phyloP scores from a whole-genome alignment of 202 grass and related monocot genomes.

The Sporobolus alterniflorus region DNA sequence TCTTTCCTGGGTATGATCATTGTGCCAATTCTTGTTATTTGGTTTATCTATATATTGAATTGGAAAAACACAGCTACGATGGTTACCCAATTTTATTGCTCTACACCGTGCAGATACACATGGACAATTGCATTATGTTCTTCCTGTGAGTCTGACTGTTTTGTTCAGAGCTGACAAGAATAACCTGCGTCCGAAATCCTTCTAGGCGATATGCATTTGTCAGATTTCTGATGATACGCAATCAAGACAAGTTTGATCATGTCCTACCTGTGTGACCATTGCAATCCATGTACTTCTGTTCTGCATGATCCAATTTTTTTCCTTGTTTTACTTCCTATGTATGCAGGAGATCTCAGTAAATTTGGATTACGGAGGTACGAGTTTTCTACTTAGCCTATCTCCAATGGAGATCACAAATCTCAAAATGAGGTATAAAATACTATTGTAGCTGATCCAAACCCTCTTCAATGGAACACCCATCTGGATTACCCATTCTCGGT shows the following conservation, averaged over 20 bases:
- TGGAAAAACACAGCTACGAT: conserved; percentile 17
- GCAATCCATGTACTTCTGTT: neutral
- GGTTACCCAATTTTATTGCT: neutral
- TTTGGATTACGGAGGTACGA: neutral
- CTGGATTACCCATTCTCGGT: too few relatives aligned
- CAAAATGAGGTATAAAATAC: too few relatives aligned
- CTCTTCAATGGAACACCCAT: too few relatives aligned
- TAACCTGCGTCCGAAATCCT: conserved; percentile 80
- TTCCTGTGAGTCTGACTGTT: conserved; percentile 71
- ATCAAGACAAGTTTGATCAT: conserved; percentile 21
- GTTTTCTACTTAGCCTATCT: neutral
- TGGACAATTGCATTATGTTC: conserved; percentile 72
- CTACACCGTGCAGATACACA: conserved; percentile 60
- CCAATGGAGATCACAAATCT: too few relatives aligned
- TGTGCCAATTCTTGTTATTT: neutral
- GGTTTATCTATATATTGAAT: neutral
- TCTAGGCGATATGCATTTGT: conserved; percentile 82
- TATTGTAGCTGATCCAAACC: too few relatives aligned
- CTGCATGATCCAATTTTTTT: neutral
- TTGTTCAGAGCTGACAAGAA: conserved; percentile 64
- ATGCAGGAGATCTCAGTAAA: neutral
- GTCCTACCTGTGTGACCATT: neutral
- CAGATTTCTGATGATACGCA: conserved; percentile 66
- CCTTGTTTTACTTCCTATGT: conserved; percentile 2
- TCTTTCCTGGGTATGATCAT: conserved; percentile 80